phyloP scores from a whole-genome alignment of 2,329 filamentous ascomycete genomes.

The Lachnellula arida region DNA sequence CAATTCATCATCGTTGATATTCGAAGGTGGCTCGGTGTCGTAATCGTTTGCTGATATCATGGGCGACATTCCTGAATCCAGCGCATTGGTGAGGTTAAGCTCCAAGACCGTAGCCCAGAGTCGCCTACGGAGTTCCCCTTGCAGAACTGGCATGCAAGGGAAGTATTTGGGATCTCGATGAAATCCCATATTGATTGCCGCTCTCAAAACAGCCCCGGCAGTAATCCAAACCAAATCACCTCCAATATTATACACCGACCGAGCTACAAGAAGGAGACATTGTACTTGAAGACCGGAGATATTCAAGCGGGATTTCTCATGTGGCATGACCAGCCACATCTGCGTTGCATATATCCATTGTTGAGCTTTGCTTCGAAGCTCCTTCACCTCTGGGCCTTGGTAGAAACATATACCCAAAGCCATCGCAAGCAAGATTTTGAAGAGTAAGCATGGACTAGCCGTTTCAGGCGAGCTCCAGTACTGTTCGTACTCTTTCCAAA shows the following conservation, averaged over 20 bases:
- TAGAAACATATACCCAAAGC: conserved; percentile 21
- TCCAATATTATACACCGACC: conserved; percentile 43
- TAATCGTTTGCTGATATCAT: conserved; percentile 44
- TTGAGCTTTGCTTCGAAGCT: conserved; percentile 11
- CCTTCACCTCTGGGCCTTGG: conserved; percentile 12
- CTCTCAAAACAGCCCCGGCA: conserved; percentile 46
- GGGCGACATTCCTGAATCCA: conserved; percentile 48
- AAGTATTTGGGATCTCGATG: conserved; percentile 52
- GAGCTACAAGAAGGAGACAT: conserved; percentile 47
- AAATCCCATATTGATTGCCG: conserved; percentile 54
- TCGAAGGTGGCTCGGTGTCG: conserved; percentile 46
- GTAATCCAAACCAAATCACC: conserved; percentile 50
- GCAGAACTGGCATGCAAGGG: conserved; percentile 42
- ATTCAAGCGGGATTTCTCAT: conserved; percentile 46
- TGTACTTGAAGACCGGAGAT: conserved; percentile 47
- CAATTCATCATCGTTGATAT: conserved; percentile 49
- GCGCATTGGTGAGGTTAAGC: conserved; percentile 46
- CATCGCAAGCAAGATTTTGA: conserved; percentile 25
- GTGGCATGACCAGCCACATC: conserved; percentile 23
- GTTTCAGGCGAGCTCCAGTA: conserved; percentile 36
- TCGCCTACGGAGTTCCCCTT: conserved; percentile 50
- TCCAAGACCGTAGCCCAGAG: conserved; percentile 55
- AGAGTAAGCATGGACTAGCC: conserved; percentile 9
- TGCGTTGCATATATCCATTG: conserved; percentile 25
- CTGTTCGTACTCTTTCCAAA: conserved; percentile 38